Percentiles rank a stretch among this genome's conserved stretches.
phyloP scores from a whole-genome alignment of 352 stramenopile genomes.

The Phytophthora sp. region DNA sequence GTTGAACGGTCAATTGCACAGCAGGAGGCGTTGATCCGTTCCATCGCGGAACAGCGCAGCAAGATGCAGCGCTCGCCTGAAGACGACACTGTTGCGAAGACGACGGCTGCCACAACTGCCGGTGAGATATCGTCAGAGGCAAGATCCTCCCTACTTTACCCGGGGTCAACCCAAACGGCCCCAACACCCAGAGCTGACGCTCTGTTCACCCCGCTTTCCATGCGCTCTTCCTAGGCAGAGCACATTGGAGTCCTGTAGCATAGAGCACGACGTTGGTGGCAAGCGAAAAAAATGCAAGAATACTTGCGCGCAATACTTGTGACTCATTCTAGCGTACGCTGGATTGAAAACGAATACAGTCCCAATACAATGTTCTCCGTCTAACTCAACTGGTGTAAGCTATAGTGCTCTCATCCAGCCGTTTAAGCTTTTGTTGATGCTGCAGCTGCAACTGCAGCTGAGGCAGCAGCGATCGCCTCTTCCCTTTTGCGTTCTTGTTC shows the following conservation, averaged over 20 bases:
- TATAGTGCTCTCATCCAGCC: not conserved
- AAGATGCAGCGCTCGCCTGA: conserved; percentile 43
- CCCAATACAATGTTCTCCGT: conserved; percentile 20
- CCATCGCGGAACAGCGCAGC: conserved; percentile 59
- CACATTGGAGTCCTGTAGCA: conserved; percentile 27
- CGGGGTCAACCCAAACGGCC: conserved; percentile 38
- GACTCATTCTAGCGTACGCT: conserved; percentile 15
- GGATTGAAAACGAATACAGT: conserved; percentile 29
- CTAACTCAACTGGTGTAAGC: conserved; percentile 1
- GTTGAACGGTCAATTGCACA: conserved; percentile 72
- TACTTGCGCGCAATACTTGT: conserved; percentile 6
- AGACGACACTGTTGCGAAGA: conserved; percentile 32
- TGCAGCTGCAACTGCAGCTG: not conserved
- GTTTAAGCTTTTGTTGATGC: conserved; percentile 10
- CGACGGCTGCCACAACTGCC: conserved; percentile 33
- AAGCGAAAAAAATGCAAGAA: conserved; percentile 22
- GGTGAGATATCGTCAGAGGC: conserved; percentile 39
- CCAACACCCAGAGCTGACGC: conserved; percentile 35
- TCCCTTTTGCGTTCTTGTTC: conserved; percentile 48
- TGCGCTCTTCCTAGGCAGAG: conserved; percentile 38
- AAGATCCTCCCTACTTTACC: conserved; percentile 35
- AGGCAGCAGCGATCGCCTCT: not conserved
- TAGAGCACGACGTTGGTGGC: conserved; percentile 28
- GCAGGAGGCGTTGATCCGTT: conserved; percentile 64
- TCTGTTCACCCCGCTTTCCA: conserved; percentile 34